phyloP scores from a whole-genome alignment of 306 rosid genomes.

The Malus sieversii region DNA sequence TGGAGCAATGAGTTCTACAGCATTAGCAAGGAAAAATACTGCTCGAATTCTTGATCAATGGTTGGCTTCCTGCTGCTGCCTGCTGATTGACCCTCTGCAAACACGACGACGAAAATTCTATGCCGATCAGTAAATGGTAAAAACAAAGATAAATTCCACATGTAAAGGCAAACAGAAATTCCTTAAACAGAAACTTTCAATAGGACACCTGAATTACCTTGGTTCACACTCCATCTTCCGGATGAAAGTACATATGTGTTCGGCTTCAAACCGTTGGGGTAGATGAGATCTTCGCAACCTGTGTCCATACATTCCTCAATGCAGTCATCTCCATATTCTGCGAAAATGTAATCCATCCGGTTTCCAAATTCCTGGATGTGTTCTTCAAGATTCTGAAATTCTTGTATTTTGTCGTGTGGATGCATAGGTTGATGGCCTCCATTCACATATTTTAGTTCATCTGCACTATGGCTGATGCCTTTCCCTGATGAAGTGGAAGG shows the following conservation, averaged over 20 bases:
- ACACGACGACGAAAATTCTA: conserved; percentile 6
- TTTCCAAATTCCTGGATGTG: conserved; percentile 31
- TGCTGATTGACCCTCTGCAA: conserved; percentile 68
- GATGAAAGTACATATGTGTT: conserved; percentile 52
- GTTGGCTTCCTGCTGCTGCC: conserved; percentile 51
- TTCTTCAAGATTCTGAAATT: conserved; percentile 34
- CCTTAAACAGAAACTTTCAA: neutral
- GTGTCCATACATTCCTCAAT: conserved; percentile 31
- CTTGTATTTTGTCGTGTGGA: conserved; percentile 14
- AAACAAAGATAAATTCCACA: neutral
- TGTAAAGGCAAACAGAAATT: neutral
- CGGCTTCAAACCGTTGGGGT: conserved; percentile 36
- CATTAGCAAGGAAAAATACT: conserved; percentile 84
- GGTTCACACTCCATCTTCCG: conserved; percentile 48
- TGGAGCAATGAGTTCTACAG: conserved; percentile 32
- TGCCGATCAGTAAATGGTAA: neutral
- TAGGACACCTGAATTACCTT: conserved; percentile 36
- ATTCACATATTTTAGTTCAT: conserved; percentile 4
- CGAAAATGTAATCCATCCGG: conserved; percentile 19
- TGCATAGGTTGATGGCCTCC: neutral
- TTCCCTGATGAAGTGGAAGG: conserved; percentile 24
- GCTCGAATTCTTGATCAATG: conserved; percentile 86
- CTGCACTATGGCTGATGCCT: conserved; percentile 5
- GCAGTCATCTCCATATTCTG: conserved; percentile 29
- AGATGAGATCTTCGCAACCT: conserved; percentile 48